A percentile compares a stretch with the other conserved stretches of the same genome.
Evolutionary conservation across 345 rosid genomes (phyloP).

Genomic region (Gossypium bickii): DNA sequence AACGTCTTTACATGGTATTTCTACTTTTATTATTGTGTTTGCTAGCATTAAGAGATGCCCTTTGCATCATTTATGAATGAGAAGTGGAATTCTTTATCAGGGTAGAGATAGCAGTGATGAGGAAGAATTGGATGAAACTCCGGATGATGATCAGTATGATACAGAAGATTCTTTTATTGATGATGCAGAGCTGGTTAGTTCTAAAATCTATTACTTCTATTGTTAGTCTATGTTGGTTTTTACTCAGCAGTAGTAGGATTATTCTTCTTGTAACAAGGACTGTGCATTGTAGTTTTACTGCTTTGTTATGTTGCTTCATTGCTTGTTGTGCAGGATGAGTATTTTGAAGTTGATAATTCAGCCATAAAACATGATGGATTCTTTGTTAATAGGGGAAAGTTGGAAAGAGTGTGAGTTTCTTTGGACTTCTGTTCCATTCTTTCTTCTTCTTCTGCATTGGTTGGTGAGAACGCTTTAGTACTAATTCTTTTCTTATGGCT

Average conservation of each 20-base stretch:
- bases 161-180: conserved; percentile 96
- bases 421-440: background rate
- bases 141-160: conserved; percentile 93
- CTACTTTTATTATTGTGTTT: background rate
- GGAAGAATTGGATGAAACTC: conserved; percentile 73
- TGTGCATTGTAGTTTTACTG: background rate
- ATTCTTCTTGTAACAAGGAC: background rate
- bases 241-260: background rate
- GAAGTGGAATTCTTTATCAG: conserved; percentile 35
- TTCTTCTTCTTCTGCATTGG: background rate
- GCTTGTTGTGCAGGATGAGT: conserved; percentile 72
- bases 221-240: background rate
- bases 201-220: conserved; percentile 1
- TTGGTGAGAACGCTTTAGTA: conserved; percentile 2
- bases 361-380: conserved; percentile 84
- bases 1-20: conserved; percentile 84
- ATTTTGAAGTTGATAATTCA: conserved; percentile 94
- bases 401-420: conserved; percentile 75
- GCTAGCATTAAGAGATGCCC: background rate
- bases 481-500: conserved; percentile 1
- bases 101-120: conserved; percentile 96
- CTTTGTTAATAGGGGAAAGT: conserved; percentile 83
- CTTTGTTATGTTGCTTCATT: conserved; percentile 9
- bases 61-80: conserved; percentile 13
- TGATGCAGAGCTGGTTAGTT: conserved; percentile 85